Evolutionary conservation across 2,329 filamentous ascomycete genomes (phyloP), one percentile per base, ranked within the genome.

Genomic region (Pseudogymnoascus sp.): DNA sequence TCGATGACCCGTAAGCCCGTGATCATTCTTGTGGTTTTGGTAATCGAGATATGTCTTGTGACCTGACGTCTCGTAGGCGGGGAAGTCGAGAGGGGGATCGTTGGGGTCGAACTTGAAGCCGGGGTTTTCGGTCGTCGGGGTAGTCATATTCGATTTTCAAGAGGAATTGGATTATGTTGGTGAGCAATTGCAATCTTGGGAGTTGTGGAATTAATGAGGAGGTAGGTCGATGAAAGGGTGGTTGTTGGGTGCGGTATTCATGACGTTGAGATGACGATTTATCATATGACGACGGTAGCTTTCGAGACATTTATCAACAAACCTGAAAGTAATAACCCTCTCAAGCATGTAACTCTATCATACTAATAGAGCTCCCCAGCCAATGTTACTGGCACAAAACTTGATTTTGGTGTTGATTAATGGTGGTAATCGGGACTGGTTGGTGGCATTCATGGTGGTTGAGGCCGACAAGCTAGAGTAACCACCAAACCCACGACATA

Each of bases 231-330:
- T 34, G 29, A 34, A 57, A 34, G 8, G 18, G 51, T 57, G 51
- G 29, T 57, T 57, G 26, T 34, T 57, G 51, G 26, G 51, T 57
- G 51, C 51, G 29, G 34, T 21, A 57, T 57, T 57, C 51, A 57
- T 57, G 51, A 57, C 51, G 51, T 57, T 57, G 51, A 34, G 51
- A 57, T 57, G 51, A 57, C 51, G 51, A 57, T 34, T 57, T 34
- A 57, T 57, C 29, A 57, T 57, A 57, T 57, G 51, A 57, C 51
- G 51, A 57, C n/a, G 26, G 29, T 11, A 14, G 51, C 29, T 14
- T 57, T 57, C 29, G 51, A 57, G 51, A 57, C 51, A 57, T 57
- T 57, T 57, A 57, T 57, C 51, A 34, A 57, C 51, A 57, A 57
- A 57, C 29, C 26, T 21, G 51, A 57, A 57, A 34, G 29, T 57